These are phyloP conservation scores for Fraxinus pennsylvanica DNA, from an alignment of 257 asterid genomes.

Conservation along the genomic window DNA sequence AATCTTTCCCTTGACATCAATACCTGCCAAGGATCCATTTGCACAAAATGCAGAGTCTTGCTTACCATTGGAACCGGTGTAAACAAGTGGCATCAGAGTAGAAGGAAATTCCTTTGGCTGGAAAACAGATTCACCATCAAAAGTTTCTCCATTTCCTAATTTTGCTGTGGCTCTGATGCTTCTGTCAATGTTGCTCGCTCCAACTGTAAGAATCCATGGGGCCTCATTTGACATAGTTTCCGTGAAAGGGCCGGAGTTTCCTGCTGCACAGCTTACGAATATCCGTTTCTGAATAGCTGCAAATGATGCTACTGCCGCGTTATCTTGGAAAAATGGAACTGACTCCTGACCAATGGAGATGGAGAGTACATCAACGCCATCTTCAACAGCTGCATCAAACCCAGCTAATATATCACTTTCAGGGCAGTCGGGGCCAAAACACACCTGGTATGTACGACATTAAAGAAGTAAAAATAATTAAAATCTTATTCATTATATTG, in stretches of 20 bases:
- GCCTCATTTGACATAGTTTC: slow-evolving; percentile 23
- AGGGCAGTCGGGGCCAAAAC: slow-evolving; percentile 15
- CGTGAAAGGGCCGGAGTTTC: slow-evolving; percentile 26
- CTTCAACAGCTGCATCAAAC: slow-evolving; percentile 33
- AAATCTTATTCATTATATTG: not conserved
- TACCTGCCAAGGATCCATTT: slow-evolving; percentile 22
- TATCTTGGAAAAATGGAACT: slow-evolving; percentile 12
- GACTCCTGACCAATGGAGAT: slow-evolving; percentile 24
- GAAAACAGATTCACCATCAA: slow-evolving; percentile 29
- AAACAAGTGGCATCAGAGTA: slow-evolving; percentile 26
- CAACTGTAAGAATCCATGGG: slow-evolving; percentile 39
- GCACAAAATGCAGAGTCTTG: slow-evolving; percentile 21
- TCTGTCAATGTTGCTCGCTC: slow-evolving; percentile 38
- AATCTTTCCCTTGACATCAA: slow-evolving; percentile 30
- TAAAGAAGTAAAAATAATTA: too few species aligned
- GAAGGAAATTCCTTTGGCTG: slow-evolving; percentile 26
- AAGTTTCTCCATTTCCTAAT: slow-evolving; percentile 19
- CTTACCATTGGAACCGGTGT: slow-evolving; percentile 18
- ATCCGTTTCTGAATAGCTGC: slow-evolving; percentile 32
- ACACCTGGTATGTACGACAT: not conserved
- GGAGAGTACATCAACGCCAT: slow-evolving; percentile 37
- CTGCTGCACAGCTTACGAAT: slow-evolving; percentile 35
- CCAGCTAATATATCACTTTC: slow-evolving; percentile 32
- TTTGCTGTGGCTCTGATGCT: slow-evolving; percentile 23
- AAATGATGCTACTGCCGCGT: slow-evolving; percentile 25